Percentiles rank a stretch among this genome's conserved stretches.
phyloP scores from a whole-genome alignment of 2,329 filamentous ascomycete species.

The Eutypella sp. region DNA sequence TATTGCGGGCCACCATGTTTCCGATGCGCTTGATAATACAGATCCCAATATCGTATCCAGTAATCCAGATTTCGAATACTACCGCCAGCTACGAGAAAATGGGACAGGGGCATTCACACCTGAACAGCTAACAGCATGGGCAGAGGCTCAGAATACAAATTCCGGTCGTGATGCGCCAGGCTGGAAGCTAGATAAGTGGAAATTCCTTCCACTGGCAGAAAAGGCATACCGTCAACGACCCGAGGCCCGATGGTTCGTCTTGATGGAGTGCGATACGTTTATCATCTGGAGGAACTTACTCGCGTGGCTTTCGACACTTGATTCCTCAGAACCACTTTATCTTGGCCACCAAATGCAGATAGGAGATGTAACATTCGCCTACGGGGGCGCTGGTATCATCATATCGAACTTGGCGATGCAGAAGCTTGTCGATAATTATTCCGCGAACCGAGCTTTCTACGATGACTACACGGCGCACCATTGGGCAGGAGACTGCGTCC shows the following conservation, averaged over 20 bases:
- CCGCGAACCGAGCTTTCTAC: constrained; percentile 35
- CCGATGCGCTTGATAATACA: constrained; percentile 46
- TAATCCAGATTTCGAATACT: constrained; percentile 46
- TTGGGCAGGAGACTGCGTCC: constrained; percentile 45
- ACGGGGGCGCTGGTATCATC: constrained; percentile 49
- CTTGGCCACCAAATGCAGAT: constrained; percentile 50
- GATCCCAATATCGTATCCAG: constrained; percentile 30
- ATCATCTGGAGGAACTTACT: constrained; percentile 48
- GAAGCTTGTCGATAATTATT: constrained; percentile 36
- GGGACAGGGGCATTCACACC: constrained; percentile 38
- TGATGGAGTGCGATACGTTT: constrained; percentile 56
- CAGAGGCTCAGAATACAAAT: constrained; percentile 23
- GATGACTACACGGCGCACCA: constrained; percentile 39
- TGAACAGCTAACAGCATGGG: constrained; percentile 23
- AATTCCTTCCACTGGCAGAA: constrained; percentile 50
- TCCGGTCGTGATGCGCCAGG: constrained; percentile 37
- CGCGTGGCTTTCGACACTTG: constrained; percentile 46
- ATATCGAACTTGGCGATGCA: constrained; percentile 45
- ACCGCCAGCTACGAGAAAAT: constrained; percentile 39
- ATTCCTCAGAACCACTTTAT: constrained; percentile 43
- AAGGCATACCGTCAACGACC: constrained; percentile 35
- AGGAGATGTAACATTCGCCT: constrained; percentile 43
- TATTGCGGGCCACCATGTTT: constrained; percentile 42
- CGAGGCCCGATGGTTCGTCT: constrained; percentile 53
- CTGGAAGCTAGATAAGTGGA: constrained; percentile 54